Percentiles rank a stretch among this genome's conserved stretches.
phyloP scores from a whole-genome alignment of 192 early-diverging fungal genomes.

The Lobulomyces angularis region DNA sequence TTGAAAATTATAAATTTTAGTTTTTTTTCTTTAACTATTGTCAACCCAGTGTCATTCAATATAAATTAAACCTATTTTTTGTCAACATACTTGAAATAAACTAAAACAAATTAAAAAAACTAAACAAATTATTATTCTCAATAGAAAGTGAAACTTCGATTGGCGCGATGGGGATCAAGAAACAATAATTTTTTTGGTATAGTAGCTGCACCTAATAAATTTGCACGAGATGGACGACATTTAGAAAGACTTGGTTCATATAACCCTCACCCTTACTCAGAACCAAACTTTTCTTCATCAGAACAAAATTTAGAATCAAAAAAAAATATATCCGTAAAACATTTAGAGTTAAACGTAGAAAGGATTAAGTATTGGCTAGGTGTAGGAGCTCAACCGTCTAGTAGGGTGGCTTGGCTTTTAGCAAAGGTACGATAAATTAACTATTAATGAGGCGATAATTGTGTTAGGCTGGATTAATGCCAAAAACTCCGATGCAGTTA shows the following conservation, averaged over 20 bases:
- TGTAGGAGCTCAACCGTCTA: slow-evolving; percentile 91
- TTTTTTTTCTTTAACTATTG: too few relatives aligned
- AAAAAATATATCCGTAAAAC: slow-evolving; percentile 40
- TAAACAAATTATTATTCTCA: too few relatives aligned
- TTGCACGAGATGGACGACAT: slow-evolving; percentile 73
- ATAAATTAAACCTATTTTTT: too few relatives aligned
- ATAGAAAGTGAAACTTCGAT: too few relatives aligned
- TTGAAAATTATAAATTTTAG: too few relatives aligned
- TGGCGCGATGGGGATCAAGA: slow-evolving; percentile 79
- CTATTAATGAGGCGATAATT: slow-evolving; percentile 1
- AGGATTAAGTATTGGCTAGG: slow-evolving; percentile 95
- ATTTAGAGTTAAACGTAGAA: slow-evolving; percentile 71
- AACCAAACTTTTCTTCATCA: not conserved
- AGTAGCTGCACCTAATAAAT: slow-evolving; percentile 72
- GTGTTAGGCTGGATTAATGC: slow-evolving; percentile 46
- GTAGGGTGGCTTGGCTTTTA: slow-evolving; percentile 75
- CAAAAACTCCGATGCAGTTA: slow-evolving; percentile 40
- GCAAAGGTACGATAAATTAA: slow-evolving; percentile 47
- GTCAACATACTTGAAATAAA: too few relatives aligned
- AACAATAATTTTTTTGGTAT: slow-evolving; percentile 90
- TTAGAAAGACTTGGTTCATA: slow-evolving; percentile 86
- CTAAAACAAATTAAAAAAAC: too few relatives aligned
- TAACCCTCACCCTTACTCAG: slow-evolving; percentile 61
- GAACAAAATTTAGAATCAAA: slow-evolving; percentile 6
- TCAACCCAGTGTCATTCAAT: too few relatives aligned